These are phyloP conservation scores for Boletus reticulatus DNA, from an alignment of 768 basidiomycete species.

Conservation along the genomic window DNA sequence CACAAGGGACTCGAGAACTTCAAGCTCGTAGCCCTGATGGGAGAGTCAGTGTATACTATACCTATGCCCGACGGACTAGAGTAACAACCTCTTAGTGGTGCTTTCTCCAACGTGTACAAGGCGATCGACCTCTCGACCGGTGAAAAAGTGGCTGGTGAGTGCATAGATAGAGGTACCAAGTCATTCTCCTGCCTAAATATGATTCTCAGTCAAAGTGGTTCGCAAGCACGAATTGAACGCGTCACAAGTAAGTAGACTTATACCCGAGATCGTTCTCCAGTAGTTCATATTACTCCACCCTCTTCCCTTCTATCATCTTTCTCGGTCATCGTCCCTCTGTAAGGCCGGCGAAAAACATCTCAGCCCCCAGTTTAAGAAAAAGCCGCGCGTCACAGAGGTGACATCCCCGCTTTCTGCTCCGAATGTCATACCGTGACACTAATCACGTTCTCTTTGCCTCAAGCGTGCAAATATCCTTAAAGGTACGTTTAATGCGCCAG, in stretches of 20 bases:
- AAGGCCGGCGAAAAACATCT: slow-evolving; percentile 93
- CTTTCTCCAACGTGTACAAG: slow-evolving; percentile 99
- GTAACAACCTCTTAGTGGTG: slow-evolving; percentile 56
- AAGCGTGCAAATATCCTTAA: slow-evolving; percentile 98
- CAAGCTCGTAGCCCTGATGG: slow-evolving; percentile 82
- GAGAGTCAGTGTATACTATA: slow-evolving; percentile 64
- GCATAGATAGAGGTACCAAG: not conserved
- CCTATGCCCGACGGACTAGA: slow-evolving; percentile 3
- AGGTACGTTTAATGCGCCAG: slow-evolving; percentile 41
- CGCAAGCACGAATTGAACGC: slow-evolving; percentile 91
- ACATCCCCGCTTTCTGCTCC: slow-evolving; percentile 22
- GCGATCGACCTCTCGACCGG: slow-evolving; percentile 75
- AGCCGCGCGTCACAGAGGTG: slow-evolving; percentile 98
- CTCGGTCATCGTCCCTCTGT: slow-evolving; percentile 32
- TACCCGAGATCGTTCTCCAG: slow-evolving; percentile 19
- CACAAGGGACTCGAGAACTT: slow-evolving; percentile 85
- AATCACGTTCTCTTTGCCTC: slow-evolving; percentile 13
- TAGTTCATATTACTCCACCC: slow-evolving; percentile 26
- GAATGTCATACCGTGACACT: slow-evolving; percentile 16
- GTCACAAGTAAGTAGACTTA: slow-evolving; percentile 71
- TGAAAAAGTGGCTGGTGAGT: slow-evolving; percentile 77
- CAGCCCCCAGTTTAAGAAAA: slow-evolving; percentile 93
- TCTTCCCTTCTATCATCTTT: slow-evolving; percentile 15
- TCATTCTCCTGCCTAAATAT: slow-evolving; percentile 4
- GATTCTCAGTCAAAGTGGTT: slow-evolving; percentile 79